A percentile compares a stretch with the other conserved stretches of the same genome.
phyloP scores from a whole-genome alignment of 2,329 filamentous ascomycete species.

The Colletotrichum noveboracense region DNA sequence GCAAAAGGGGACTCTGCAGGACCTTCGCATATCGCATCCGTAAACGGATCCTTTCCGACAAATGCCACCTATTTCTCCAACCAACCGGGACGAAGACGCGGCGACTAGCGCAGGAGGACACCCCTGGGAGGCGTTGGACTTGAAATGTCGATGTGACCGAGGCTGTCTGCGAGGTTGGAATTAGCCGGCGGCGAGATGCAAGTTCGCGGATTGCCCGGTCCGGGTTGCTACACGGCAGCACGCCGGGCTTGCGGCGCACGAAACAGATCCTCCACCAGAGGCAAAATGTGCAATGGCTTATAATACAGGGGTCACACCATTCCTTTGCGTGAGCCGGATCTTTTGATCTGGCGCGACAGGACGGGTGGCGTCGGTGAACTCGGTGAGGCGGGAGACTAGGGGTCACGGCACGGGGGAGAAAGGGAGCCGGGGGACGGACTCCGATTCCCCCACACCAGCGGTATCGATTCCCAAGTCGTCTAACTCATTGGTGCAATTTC shows the following conservation, averaged over 20 bases:
- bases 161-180: not conserved
- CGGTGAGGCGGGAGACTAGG: not conserved
- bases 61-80: not conserved
- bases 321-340: not conserved
- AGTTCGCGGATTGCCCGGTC: not conserved
- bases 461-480: not conserved
- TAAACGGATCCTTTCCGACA: not conserved
- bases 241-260: not conserved
- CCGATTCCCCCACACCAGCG: not conserved
- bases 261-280: not conserved
- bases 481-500: not conserved
- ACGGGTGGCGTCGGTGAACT: not conserved
- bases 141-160: not conserved
- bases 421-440: not conserved
- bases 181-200: not conserved
- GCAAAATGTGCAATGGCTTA: not conserved
- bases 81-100: not conserved
- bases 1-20: not conserved
- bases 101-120: not conserved
- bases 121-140: not conserved
- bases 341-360: not conserved
- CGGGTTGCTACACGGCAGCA: not conserved
- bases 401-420: not conserved
- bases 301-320: not conserved
- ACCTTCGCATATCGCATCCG: not conserved